Evolutionary conservation across 2,329 filamentous ascomycete genomes (phyloP), one percentile per base, ranked within the genome.

Genomic region (Epichloe uncinata): DNA sequence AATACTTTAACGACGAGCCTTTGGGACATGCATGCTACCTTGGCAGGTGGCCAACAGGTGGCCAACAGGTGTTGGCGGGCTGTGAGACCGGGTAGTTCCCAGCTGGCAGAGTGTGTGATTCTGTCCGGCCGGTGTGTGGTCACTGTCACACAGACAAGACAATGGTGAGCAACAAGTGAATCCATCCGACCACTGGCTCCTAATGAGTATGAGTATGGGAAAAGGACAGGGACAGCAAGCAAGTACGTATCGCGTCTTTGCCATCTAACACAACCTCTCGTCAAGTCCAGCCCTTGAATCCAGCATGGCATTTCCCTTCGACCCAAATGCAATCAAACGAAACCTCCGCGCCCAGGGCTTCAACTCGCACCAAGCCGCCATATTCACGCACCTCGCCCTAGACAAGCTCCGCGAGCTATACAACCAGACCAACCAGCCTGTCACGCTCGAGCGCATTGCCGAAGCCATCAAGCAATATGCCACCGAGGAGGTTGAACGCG

Each of bases 381-480:
- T 57, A 22, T 54, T 61, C 35, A 47, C 56, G 3, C 50, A 58
- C 37, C 40, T 61, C 16, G 58, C 54, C 7, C 53, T 57, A 18
- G 40, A 55, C 42, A 49, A 57, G 51, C 47, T 58, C 3, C 56
- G 55, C 22, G 51, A 54, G 33, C 49, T 57, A 22, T 44, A 55
- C 34, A 20, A 33, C 13, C 33, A 41, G 40, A 33, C 37, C 49
- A 18, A 45, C n/a, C 30, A 51, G 49, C 51, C 55, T 8, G 50
- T 57, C 3, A 54, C 57, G 13, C 44, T 52, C 13, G 42, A 52
- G 11, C 49, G 57, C 35, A 46, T 61, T 11, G 54, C 54, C 16
- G 51, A 56, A 22, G 55, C 55, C 11, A 57, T 62, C 48, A 55
- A 54, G 43, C 44, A 54, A 13, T 50, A 57, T 37, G 55, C 56